These are phyloP conservation scores for Monosporozyma solicola DNA, from an alignment of 805 yeast genomes.

Conservation along the genomic window DNA sequence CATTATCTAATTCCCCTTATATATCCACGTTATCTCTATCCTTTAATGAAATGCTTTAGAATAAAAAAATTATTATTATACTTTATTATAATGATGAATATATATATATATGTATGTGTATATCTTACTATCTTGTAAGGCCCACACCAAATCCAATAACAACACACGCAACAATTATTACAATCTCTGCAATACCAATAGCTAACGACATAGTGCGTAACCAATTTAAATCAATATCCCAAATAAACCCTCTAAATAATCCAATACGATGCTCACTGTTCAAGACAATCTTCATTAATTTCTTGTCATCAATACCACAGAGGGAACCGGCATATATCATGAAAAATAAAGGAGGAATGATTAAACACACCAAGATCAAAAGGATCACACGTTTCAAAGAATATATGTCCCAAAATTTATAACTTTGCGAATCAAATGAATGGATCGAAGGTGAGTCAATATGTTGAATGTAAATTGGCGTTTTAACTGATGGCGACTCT, in stretches of 20 bases:
- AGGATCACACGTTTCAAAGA: constrained; percentile 15
- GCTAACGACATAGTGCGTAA: constrained; percentile 23
- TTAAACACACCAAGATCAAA: constrained; percentile 12
- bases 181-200: constrained; percentile 25
- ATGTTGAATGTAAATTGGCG: constrained; percentile 2
- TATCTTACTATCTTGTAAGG: background rate
- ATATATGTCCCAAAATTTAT: constrained; percentile 16
- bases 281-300: constrained; percentile 21
- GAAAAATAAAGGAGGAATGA: constrained; percentile 25
- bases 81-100: background rate
- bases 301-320: constrained; percentile 16
- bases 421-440: constrained; percentile 16
- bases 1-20: background rate
- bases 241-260: constrained; percentile 22
- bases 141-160: constrained; percentile 43
- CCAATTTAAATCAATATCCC: constrained; percentile 27
- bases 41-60: background rate
- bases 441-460: constrained; percentile 11
- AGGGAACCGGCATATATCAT: constrained; percentile 19
- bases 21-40: background rate
- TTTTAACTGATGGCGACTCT: background rate
- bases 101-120: background rate
- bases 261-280: constrained; percentile 18
- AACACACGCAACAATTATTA: constrained; percentile 32
- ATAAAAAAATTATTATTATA: too few species aligned